Conservation (phyloP, 2,329 filamentous ascomycete species). For the Diatrype stigma region DNA sequence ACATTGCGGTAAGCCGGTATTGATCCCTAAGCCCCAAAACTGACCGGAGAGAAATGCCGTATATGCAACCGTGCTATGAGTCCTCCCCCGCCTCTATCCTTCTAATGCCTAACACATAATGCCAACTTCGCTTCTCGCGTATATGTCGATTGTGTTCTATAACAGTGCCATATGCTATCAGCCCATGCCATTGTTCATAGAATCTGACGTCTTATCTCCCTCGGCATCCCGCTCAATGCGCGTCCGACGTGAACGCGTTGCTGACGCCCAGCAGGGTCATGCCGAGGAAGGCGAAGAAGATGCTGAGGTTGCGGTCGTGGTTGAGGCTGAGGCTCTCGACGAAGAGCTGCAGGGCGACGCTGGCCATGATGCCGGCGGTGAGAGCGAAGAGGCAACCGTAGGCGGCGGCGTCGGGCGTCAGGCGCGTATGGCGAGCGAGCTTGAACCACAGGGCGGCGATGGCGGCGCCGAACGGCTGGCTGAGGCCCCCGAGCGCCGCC, state of each 20-base stretch:
- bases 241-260: slow-evolving; percentile 70
- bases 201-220: too few species aligned
- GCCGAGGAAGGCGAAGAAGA: slow-evolving; percentile 75
- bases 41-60: too few species aligned
- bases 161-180: too few species aligned
- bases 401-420: slow-evolving; percentile 49
- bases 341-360: slow-evolving; percentile 84
- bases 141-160: too few species aligned
- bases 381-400: slow-evolving; percentile 83
- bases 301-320: slow-evolving; percentile 72
- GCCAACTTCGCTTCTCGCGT: too few species aligned
- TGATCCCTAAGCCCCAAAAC: too few species aligned
- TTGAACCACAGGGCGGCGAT: slow-evolving; percentile 85
- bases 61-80: too few species aligned
- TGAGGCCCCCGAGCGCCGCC: slow-evolving; percentile 76
- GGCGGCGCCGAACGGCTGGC: slow-evolving; percentile 80
- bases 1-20: too few species aligned
- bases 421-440: slow-evolving; percentile 51
- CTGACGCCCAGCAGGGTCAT: slow-evolving; percentile 86
- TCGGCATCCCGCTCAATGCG: slow-evolving; percentile 28
- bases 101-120: too few species aligned
- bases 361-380: slow-evolving; percentile 93
- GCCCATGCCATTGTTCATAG: too few species aligned
- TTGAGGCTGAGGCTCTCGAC: slow-evolving; percentile 80
- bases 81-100: too few species aligned